A percentile compares a stretch with the other conserved stretches of the same genome.
Evolutionary conservation across 306 rosid genomes (phyloP).

Genomic region (Dalbergia cultrata): DNA sequence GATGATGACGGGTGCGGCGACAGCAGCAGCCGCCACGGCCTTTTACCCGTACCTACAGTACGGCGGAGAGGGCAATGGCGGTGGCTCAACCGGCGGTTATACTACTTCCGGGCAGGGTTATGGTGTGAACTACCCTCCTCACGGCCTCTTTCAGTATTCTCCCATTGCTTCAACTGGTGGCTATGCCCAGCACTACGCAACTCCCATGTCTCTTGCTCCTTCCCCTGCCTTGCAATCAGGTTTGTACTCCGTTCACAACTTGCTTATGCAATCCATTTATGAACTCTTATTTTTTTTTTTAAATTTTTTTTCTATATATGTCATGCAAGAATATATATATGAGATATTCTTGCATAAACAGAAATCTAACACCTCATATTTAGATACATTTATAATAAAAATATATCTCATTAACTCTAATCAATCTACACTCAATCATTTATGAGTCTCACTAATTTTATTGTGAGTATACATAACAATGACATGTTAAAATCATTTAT

Average conservation of each 20-base stretch:
- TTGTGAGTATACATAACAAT: too few relatives aligned
- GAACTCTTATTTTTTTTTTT: too few relatives aligned
- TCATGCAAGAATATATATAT: too few relatives aligned
- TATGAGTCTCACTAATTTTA: too few relatives aligned
- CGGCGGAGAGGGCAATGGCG: constrained; percentile 69
- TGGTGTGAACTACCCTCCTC: constrained; percentile 84
- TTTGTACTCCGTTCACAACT: constrained; percentile 29
- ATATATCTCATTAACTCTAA: too few relatives aligned
- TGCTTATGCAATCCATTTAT: not conserved
- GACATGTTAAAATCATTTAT: too few relatives aligned
- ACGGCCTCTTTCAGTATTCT: constrained; percentile 72
- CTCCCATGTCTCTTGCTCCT: constrained; percentile 92
- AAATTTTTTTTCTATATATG: too few relatives aligned
- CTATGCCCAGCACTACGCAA: constrained; percentile 78
- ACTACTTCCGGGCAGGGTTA: constrained; percentile 69
- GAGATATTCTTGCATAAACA: too few relatives aligned
- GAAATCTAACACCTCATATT: too few relatives aligned
- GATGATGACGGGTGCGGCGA: constrained; percentile 71
- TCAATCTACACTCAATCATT: too few relatives aligned
- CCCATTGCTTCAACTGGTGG: constrained; percentile 73
- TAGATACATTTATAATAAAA: too few relatives aligned
- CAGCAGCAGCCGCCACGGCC: constrained; percentile 65
- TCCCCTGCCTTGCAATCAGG: constrained; percentile 97
- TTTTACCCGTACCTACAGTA: constrained; percentile 83
- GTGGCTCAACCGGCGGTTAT: constrained; percentile 52